Evolutionary conservation across 2,329 filamentous ascomycete genomes (phyloP).

Genomic region (Fusarium longipes): DNA sequence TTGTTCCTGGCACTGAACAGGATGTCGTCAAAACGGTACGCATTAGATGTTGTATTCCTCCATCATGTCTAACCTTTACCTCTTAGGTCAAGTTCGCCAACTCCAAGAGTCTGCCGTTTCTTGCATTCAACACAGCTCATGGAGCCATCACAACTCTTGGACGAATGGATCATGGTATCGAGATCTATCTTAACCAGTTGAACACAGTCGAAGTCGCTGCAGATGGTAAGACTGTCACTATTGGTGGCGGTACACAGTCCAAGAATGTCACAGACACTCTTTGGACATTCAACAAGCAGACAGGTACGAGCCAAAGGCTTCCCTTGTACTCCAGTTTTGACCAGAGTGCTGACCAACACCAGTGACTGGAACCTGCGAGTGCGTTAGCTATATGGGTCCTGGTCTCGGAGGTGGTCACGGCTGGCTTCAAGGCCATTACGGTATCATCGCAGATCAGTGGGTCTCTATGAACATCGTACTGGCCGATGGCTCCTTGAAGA

Average conservation of each 20-base stretch:
- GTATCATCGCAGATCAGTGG: conserved; percentile 51
- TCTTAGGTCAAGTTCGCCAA: conserved; percentile 57
- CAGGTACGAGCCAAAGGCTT: conserved; percentile 48
- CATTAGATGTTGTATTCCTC: fast-evolving
- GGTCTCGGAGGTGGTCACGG: conserved; percentile 50
- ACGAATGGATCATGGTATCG: conserved; percentile 61
- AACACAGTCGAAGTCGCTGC: conserved; percentile 55
- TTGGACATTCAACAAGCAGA: conserved; percentile 63
- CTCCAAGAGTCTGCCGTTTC: conserved; percentile 59
- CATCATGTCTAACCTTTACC: background rate
- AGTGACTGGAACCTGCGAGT: conserved; percentile 45
- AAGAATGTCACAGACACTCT: conserved; percentile 60
- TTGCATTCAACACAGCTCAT: conserved; percentile 64
- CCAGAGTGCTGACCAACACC: background rate
- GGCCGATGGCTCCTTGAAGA: conserved; percentile 45
- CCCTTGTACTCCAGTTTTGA: too few relatives aligned
- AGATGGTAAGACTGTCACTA: conserved; percentile 58
- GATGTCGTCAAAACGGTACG: conserved; percentile 62
- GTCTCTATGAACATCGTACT: conserved; percentile 50
- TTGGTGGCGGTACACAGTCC: conserved; percentile 60
- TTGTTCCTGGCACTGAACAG: conserved; percentile 59
- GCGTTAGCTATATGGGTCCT: conserved; percentile 48
- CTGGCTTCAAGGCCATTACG: conserved; percentile 46
- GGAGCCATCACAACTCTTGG: conserved; percentile 62
- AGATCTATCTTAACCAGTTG: conserved; percentile 60